A percentile compares a stretch with the other conserved stretches of the same genome.
Evolutionary conservation across 2,329 filamentous ascomycete species (phyloP).

Genomic region (Epichloe gansuensis): DNA sequence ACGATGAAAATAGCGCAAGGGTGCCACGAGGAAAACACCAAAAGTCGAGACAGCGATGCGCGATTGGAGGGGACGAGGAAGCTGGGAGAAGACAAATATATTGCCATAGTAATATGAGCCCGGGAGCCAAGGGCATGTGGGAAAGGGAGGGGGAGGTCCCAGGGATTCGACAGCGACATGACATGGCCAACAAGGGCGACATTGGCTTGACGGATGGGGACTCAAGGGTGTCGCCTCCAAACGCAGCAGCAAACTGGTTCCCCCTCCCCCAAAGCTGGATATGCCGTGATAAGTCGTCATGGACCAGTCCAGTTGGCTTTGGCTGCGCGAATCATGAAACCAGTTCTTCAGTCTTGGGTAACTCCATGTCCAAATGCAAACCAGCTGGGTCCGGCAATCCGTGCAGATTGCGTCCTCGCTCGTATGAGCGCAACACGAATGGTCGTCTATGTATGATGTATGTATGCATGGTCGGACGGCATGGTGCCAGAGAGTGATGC

Average conservation of each 20-base stretch:
- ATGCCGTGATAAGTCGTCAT: too few relatives aligned
- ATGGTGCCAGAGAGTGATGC: background rate
- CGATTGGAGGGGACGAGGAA: background rate
- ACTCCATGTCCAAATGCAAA: too few relatives aligned
- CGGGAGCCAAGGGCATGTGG: background rate
- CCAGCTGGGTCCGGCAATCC: too few relatives aligned
- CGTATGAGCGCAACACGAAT: background rate
- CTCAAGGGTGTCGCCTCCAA: too few relatives aligned
- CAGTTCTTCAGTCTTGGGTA: too few relatives aligned
- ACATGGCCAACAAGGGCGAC: background rate
- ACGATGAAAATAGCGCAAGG: conserved; percentile 8
- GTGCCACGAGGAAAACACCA: conserved; percentile 10
- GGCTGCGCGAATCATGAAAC: too few relatives aligned
- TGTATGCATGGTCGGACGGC: background rate
- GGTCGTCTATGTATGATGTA: background rate
- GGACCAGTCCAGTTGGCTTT: too few relatives aligned
- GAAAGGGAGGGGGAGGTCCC: background rate
- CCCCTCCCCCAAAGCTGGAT: background rate
- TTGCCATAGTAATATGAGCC: too few relatives aligned
- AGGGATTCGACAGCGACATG: background rate
- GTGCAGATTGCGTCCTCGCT: too few relatives aligned
- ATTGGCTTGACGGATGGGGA: background rate
- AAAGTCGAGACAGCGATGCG: background rate
- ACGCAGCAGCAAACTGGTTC: too few relatives aligned
- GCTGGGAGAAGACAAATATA: too few relatives aligned